Percentiles rank a stretch among this genome's conserved stretches.
These are phyloP conservation scores for Mortierella sp. DNA, from an alignment of 371 early-diverging fungal species.

Conservation along the genomic window DNA sequence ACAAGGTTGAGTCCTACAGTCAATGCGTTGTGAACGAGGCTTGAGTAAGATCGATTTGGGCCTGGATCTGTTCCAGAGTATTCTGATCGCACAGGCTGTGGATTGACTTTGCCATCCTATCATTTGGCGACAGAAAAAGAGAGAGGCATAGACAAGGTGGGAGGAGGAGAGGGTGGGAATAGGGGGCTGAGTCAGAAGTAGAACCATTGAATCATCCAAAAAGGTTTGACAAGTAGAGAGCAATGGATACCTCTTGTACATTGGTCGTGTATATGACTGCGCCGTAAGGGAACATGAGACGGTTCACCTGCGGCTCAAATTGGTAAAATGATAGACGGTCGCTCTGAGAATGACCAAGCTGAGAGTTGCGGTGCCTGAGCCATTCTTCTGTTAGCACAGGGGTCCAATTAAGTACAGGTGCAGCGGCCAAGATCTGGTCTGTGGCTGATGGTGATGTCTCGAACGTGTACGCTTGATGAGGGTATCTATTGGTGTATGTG, in stretches of 20 bases:
- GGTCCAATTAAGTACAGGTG: constrained; percentile 47
- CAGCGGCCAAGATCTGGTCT: constrained; percentile 44
- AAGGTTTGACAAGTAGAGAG: neutral
- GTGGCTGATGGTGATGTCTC: constrained; percentile 19
- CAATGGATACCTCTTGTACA: constrained; percentile 47
- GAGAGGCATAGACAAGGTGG: neutral
- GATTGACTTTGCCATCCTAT: constrained; percentile 45
- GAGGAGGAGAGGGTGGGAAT: constrained; percentile 2
- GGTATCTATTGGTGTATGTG: constrained; percentile 10
- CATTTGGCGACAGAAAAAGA: neutral
- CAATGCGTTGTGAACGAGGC: constrained; percentile 33
- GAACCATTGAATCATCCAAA: constrained; percentile 7
- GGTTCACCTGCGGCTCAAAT: constrained; percentile 42
- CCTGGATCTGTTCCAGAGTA: constrained; percentile 8
- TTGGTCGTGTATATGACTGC: constrained; percentile 35
- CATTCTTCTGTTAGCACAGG: constrained; percentile 52
- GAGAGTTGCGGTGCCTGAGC: constrained; percentile 26
- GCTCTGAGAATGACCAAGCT: constrained; percentile 22
- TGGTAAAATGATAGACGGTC: constrained; percentile 46
- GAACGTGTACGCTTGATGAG: constrained; percentile 11
- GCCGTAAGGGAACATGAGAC: constrained; percentile 50
- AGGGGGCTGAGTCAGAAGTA: constrained; percentile 2
- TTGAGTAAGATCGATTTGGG: constrained; percentile 21
- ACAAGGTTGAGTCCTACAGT: constrained; percentile 41
- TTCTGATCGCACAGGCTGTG: constrained; percentile 25